Evolutionary conservation across 2,329 filamentous ascomycete species (phyloP).

Genomic region (Onygenales sp.): DNA sequence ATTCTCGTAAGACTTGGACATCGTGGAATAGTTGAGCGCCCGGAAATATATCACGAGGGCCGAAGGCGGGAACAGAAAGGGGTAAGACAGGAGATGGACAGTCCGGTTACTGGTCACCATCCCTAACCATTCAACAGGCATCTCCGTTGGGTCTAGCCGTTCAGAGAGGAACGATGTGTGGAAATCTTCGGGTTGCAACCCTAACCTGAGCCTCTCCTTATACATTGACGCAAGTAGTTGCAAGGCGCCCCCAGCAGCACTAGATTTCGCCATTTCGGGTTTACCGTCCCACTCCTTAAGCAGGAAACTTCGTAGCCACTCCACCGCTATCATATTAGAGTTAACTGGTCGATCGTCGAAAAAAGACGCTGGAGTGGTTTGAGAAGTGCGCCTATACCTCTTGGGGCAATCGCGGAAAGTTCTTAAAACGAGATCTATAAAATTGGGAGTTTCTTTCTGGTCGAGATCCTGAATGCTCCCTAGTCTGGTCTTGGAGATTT

Average conservation of each 20-base stretch:
- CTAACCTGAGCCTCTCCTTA: constrained; percentile 58
- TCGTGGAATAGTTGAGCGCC: constrained; percentile 74
- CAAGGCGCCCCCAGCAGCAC: constrained; percentile 67
- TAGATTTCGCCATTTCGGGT: constrained; percentile 58
- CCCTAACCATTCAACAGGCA: constrained; percentile 62
- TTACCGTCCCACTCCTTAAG: constrained; percentile 73
- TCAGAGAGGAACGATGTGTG: constrained; percentile 67
- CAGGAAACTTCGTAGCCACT: constrained; percentile 54
- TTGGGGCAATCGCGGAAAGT: constrained; percentile 19
- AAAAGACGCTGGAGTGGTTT: not conserved
- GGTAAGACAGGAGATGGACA: constrained; percentile 68
- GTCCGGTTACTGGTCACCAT: constrained; percentile 52
- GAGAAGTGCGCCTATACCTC: not conserved
- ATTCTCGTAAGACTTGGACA: constrained; percentile 70
- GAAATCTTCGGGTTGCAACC: constrained; percentile 61
- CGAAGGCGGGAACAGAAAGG: constrained; percentile 66
- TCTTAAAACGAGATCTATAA: constrained; percentile 28
- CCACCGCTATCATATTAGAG: constrained; percentile 27
- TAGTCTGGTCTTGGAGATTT: constrained; percentile 34
- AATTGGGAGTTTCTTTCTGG: constrained; percentile 20
- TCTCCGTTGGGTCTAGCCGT: constrained; percentile 62
- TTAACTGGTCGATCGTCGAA: constrained; percentile 14
- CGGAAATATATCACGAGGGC: constrained; percentile 76
- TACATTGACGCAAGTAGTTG: constrained; percentile 64
- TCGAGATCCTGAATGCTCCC: constrained; percentile 19